Evolutionary conservation across 2,329 filamentous ascomycete genomes (phyloP), one percentile per base, ranked within the genome.

Genomic region (Ploettnerulaceae sp.): DNA sequence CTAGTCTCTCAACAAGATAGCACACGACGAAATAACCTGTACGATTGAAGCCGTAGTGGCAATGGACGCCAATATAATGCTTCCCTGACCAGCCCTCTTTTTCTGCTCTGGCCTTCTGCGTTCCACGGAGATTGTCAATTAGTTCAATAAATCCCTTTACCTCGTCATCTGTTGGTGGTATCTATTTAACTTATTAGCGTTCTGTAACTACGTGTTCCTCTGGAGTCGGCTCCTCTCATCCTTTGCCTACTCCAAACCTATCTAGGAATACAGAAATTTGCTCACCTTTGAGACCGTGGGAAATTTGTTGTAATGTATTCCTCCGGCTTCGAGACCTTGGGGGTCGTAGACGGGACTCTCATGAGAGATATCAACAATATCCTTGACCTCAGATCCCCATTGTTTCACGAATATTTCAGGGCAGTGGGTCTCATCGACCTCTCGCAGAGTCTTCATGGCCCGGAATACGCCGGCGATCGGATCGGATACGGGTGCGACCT

Each of bases 311-410:
- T 89, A 89, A 53, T 76, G 77, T 29, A 89, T 76, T 2, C 81
- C 81, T 1, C 76, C 77, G 12, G 73, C 71, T 53, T 86, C 82
- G 35, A 89, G 72, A 26, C 80, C 79, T 7, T 73, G 71, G 0
- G 89, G 85, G 60, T 95, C 85, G 66, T 97, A 97, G 1, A 95
- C 88, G 0, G 91, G 91, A 50, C 81, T 83, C 58, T 95, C 89
- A 59, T 95, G 89, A 51, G 84, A 89, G 60, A 97, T 95, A 64
- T 97, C 91, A 43, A 97, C 77, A 8, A 97, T 79, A 12, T 89
- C 82, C 47, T 82, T 80, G 56, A 93, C 81, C 45, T 78, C 70
- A 22, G 67, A 69, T 17, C 77, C 76, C 80, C 86, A 93, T 2
- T 77, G 70, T 37, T 74, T 65, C 0, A 83, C 82, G 56, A 97